These are phyloP conservation scores for Aspergillus uvarum DNA, from an alignment of 2,329 filamentous ascomycete species.

Conservation along the genomic window DNA sequence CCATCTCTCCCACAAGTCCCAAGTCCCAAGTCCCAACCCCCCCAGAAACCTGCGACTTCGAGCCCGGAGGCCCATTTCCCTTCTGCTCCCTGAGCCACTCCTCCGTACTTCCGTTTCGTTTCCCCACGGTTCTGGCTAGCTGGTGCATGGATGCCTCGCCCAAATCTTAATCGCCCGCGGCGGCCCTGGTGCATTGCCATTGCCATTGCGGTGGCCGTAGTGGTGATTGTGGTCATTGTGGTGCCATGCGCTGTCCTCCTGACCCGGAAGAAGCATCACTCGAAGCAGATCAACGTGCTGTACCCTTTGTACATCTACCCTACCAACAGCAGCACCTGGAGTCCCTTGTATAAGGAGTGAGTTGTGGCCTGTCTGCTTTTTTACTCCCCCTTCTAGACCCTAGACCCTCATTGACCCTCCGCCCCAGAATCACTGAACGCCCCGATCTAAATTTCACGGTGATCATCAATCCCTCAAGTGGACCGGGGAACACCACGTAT, in stretches of 20 bases:
- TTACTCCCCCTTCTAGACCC: background rate
- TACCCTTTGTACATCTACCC: slow-evolving; percentile 30
- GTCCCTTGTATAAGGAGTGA: slow-evolving; percentile 23
- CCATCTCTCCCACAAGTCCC: background rate
- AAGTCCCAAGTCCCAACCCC: background rate
- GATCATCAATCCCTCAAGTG: slow-evolving; percentile 32
- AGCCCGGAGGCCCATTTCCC: background rate
- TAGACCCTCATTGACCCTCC: background rate
- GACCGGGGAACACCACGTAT: slow-evolving; percentile 32
- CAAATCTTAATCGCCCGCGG: slow-evolving; percentile 9
- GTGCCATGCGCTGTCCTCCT: slow-evolving; percentile 15
- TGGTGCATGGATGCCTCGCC: slow-evolving; percentile 3
- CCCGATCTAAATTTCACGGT: slow-evolving; percentile 29
- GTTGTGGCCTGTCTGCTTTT: background rate
- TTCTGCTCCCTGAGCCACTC: background rate
- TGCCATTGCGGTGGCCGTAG: slow-evolving; percentile 9
- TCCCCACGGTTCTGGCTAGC: slow-evolving; percentile 4
- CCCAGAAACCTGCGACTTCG: background rate
- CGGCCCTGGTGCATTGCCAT: slow-evolving; percentile 16
- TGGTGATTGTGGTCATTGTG: slow-evolving; percentile 17
- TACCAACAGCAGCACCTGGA: slow-evolving; percentile 21
- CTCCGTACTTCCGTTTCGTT: background rate
- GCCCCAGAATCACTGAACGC: slow-evolving; percentile 18
- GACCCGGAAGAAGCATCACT: slow-evolving; percentile 5
- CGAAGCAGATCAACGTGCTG: slow-evolving; percentile 16